Evolutionary conservation across 345 rosid genomes (phyloP).

Genomic region (Salix koriyanagi): DNA sequence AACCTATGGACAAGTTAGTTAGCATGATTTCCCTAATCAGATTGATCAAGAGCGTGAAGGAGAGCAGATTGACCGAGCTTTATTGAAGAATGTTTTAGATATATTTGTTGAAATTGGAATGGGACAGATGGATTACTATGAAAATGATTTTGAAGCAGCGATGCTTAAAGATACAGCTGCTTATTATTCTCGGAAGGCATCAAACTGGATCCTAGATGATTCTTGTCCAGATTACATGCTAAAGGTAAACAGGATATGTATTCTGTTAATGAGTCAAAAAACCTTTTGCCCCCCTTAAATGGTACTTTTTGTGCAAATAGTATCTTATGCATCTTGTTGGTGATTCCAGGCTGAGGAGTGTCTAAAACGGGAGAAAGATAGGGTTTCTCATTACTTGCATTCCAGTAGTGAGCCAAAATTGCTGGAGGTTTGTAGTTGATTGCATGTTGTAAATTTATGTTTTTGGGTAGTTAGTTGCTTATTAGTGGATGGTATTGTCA

Average conservation of each 20-base stretch:
- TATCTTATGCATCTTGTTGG: background rate
- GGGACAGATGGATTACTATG: conserved; percentile 27
- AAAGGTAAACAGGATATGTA: conserved; percentile 21
- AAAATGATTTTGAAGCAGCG: conserved; percentile 34
- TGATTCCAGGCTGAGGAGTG: conserved; percentile 36
- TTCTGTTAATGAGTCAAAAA: background rate
- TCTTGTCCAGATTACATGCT: conserved; percentile 45
- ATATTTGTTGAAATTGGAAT: conserved; percentile 34
- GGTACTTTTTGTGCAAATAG: background rate
- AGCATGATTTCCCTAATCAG: conserved; percentile 8
- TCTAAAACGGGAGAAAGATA: conserved; percentile 38
- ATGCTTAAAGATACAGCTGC: conserved; percentile 34
- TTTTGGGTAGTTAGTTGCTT: background rate
- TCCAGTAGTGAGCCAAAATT: conserved; percentile 40
- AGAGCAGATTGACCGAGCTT: conserved; percentile 39
- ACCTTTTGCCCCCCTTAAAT: background rate
- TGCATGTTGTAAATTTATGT: background rate
- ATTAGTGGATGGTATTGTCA: background rate
- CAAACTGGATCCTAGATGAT: conserved; percentile 38
- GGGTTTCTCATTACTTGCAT: conserved; percentile 34
- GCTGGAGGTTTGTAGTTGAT: conserved; percentile 28
- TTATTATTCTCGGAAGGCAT: conserved; percentile 44
- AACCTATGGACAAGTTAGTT: background rate
- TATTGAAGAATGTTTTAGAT: conserved; percentile 42
- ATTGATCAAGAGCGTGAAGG: conserved; percentile 48